Percentiles rank a stretch among this genome's conserved stretches.
Conservation (phyloP, 75 land plant genomes). For the Sequoiadendron giganteum region DNA sequence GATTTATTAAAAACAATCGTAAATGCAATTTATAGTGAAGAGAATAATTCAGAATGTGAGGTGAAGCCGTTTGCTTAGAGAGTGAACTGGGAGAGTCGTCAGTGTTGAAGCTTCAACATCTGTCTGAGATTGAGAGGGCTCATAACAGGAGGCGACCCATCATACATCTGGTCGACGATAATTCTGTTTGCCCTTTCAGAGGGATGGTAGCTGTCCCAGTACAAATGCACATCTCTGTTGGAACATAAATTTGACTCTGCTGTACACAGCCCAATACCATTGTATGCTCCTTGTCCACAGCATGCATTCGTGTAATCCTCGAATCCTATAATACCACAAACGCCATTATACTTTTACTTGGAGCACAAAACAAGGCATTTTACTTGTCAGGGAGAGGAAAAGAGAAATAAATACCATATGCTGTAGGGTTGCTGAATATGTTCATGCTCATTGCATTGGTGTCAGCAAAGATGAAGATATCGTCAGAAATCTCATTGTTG, state of each 20-base stretch:
- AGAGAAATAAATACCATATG: not conserved
- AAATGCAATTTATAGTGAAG: too few relatives aligned
- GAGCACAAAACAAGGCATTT: not conserved
- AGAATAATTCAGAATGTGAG: too few relatives aligned
- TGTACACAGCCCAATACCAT: slow-evolving; percentile 18
- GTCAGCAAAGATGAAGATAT: slow-evolving; percentile 17
- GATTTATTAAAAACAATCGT: too few relatives aligned
- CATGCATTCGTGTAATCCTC: slow-evolving; percentile 16
- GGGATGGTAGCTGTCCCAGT: slow-evolving; percentile 40
- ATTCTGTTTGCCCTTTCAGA: slow-evolving; percentile 13
- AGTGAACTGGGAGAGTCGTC: not conserved
- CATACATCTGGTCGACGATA: not conserved
- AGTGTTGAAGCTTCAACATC: not conserved
- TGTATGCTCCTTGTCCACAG: slow-evolving; percentile 35
- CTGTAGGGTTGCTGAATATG: not conserved
- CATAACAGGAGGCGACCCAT: not conserved
- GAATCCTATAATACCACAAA: not conserved
- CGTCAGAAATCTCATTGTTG: slow-evolving; percentile 15
- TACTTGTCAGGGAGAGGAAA: not conserved
- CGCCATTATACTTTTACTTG: not conserved
- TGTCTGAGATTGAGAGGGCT: not conserved
- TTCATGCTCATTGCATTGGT: slow-evolving; percentile 6
- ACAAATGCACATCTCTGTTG: slow-evolving; percentile 13
- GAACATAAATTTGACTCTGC: slow-evolving; percentile 13
- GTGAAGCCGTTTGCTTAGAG: too few relatives aligned